Base-by-base conservation (phyloP, 176 grass and related monocot species). In the Hsuehochloa calcarea region DNA sequence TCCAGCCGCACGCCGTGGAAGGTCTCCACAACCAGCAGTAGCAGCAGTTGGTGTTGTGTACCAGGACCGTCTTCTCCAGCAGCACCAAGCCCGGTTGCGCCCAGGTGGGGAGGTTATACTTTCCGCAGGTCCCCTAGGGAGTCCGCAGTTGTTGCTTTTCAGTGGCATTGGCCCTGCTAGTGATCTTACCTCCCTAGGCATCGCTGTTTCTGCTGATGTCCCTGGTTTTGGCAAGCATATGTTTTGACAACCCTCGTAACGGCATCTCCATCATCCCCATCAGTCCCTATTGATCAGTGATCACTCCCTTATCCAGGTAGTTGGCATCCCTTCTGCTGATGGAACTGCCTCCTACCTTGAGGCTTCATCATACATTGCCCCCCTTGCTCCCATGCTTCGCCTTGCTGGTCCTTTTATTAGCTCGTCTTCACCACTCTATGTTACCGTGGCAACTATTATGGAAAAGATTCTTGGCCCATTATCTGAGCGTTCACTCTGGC, bases 201-300 rank as follows among this genome's bases (percentile, higher is more conserved):
- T 94, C 65, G 89, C 90, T 59, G 88, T 97, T 77, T 88, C 71
- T 27, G 84, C 86, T 2, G 55, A 90, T 56, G 54, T 74, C 29
- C 90, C 92, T 20, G 86, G 88, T 38, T 92, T 94, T 0, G 95
- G 95, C 64, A 83, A 87, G 75, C 90, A 93, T 29, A 69, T 93
- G 52, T 97, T 97, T 86, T 16, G 95, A 97, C 88, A 97, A 97
- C 78, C 92, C 95, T 44, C 95, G 95, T 51, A 97, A 92, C 6
- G 86, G 90, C 84, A 93, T 94, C 85, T 93, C 95, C 74, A 85
- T 94, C 55, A 56, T 94, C 65, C 65, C 92, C 95, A 34, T 87
- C 95, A 60, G 77, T 87, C 56, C 88, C 90, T 3, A 66, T 97
- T 46, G 92, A 94, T 44, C 92, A 66, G 94, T 46, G 92, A 94